These are phyloP conservation scores for Aspergillus leporis DNA, from an alignment of 495 filamentous ascomycete genomes.

Conservation along the genomic window DNA sequence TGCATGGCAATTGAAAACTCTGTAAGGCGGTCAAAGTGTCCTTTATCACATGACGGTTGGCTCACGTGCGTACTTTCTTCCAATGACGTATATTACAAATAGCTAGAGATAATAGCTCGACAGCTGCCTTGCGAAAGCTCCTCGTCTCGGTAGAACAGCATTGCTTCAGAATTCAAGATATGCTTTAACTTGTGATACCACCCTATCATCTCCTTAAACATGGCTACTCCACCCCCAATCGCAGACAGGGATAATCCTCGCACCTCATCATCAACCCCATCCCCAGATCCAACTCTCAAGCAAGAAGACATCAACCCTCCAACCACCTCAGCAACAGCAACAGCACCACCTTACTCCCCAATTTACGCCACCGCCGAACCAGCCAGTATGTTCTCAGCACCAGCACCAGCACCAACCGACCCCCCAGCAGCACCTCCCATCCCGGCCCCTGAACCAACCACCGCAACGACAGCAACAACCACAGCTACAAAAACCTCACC, in stretches of 20 bases:
- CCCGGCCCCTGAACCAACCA: slow-evolving; percentile 22
- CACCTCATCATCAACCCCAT: slow-evolving; percentile 39
- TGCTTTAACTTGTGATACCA: background rate
- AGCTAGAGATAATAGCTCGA: background rate
- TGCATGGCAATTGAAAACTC: background rate
- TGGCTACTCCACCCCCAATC: background rate
- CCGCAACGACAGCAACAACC: slow-evolving; percentile 21
- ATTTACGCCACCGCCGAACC: slow-evolving; percentile 52
- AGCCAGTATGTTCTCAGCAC: slow-evolving; percentile 24
- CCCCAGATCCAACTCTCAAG: slow-evolving; percentile 22
- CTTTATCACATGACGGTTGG: background rate
- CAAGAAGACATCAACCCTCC: background rate
- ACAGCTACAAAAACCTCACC: slow-evolving; percentile 32
- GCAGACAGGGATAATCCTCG: slow-evolving; percentile 29
- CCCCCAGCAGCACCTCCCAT: slow-evolving; percentile 12
- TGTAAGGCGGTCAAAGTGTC: background rate
- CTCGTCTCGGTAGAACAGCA: slow-evolving; percentile 21
- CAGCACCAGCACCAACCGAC: slow-evolving; percentile 24
- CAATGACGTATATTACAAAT: slow-evolving; percentile 31
- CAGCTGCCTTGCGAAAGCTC: background rate
- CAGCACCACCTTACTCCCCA: slow-evolving; percentile 39
- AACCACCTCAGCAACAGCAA: slow-evolving; percentile 27
- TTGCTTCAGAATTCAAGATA: background rate
- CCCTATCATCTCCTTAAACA: background rate
- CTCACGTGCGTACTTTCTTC: background rate